Percentiles rank a stretch among this genome's conserved stretches.
These are phyloP conservation scores for Bipolaris sorokiniana DNA, from an alignment of 2,329 filamentous ascomycete genomes.

Conservation along the genomic window DNA sequence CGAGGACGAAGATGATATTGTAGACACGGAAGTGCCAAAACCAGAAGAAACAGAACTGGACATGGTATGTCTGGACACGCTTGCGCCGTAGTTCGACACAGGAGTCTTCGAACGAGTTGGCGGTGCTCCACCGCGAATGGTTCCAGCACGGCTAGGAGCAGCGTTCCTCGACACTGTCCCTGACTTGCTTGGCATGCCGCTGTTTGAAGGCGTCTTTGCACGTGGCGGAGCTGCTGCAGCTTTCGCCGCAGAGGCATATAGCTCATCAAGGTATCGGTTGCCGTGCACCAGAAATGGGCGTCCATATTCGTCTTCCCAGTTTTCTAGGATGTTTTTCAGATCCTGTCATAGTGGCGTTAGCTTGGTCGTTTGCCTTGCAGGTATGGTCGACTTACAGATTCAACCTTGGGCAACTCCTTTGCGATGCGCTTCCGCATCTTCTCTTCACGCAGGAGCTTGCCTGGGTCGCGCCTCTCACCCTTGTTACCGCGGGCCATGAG, in stretches of 20 bases:
- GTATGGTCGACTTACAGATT: constrained; percentile 56
- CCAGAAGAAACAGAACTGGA: constrained; percentile 40
- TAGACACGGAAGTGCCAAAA: constrained; percentile 41
- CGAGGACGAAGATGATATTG: constrained; percentile 39
- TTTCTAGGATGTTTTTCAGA: constrained; percentile 78
- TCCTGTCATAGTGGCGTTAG: constrained; percentile 48
- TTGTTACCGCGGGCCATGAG: constrained; percentile 90
- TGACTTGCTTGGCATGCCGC: constrained; percentile 40
- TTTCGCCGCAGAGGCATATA: constrained; percentile 69
- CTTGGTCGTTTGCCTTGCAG: background rate
- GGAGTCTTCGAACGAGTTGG: constrained; percentile 55
- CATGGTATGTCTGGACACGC: constrained; percentile 46
- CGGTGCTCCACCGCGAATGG: constrained; percentile 49
- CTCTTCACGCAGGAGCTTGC: constrained; percentile 90
- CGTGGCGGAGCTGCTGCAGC: constrained; percentile 66
- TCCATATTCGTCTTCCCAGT: constrained; percentile 93
- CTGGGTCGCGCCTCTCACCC: constrained; percentile 92
- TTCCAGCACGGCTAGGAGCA: constrained; percentile 45
- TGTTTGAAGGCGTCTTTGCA: constrained; percentile 75
- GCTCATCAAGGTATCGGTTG: constrained; percentile 83
- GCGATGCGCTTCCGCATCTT: constrained; percentile 98
- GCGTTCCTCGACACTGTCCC: constrained; percentile 37
- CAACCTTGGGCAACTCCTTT: constrained; percentile 93
- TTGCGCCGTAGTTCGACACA: constrained; percentile 43
- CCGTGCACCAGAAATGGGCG: constrained; percentile 92